Evolutionary conservation across 805 yeast genomes (phyloP).

Genomic region (Metschnikowia vanudenii): DNA sequence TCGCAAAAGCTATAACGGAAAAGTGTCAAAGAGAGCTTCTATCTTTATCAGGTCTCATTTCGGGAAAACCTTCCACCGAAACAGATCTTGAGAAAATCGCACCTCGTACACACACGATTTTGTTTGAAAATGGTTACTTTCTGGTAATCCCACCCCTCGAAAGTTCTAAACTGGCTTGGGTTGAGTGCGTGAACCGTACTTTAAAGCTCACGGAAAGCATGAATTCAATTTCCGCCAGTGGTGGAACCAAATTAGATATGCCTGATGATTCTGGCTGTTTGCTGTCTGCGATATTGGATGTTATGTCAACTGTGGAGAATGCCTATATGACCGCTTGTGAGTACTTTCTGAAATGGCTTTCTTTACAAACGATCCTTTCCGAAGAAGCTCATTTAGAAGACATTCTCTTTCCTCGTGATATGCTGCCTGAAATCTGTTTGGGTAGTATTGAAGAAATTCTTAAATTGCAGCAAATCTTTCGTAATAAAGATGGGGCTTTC

Average conservation of each 20-base stretch:
- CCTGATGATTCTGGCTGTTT: neutral
- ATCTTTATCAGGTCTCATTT: neutral
- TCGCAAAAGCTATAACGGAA: conserved; percentile 18
- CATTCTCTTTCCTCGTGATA: neutral
- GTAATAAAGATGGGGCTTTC: conserved; percentile 37
- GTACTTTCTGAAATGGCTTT: conserved; percentile 44
- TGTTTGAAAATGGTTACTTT: conserved; percentile 37
- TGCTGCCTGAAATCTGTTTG: conserved; percentile 46
- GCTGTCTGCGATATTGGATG: neutral
- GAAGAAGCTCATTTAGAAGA: conserved; percentile 15
- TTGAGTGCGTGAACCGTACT: conserved; percentile 20
- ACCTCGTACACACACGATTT: conserved; percentile 18
- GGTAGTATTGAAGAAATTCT: conserved; percentile 43
- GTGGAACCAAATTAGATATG: neutral
- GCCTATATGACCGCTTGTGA: neutral
- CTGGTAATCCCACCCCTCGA: conserved; percentile 42
- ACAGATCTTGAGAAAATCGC: neutral
- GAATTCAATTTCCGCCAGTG: neutral
- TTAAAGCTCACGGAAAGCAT: conserved; percentile 22
- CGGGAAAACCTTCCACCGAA: neutral
- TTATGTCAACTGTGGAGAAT: conserved; percentile 1
- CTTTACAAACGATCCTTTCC: conserved; percentile 36
- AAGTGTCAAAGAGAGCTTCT: conserved; percentile 19
- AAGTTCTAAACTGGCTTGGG: conserved; percentile 30
- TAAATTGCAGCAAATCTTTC: conserved; percentile 46